Evolutionary conservation across 2,329 filamentous ascomycete genomes (phyloP), one percentile per base, ranked within the genome.

Genomic region (Reticulascus tulasneorum): DNA sequence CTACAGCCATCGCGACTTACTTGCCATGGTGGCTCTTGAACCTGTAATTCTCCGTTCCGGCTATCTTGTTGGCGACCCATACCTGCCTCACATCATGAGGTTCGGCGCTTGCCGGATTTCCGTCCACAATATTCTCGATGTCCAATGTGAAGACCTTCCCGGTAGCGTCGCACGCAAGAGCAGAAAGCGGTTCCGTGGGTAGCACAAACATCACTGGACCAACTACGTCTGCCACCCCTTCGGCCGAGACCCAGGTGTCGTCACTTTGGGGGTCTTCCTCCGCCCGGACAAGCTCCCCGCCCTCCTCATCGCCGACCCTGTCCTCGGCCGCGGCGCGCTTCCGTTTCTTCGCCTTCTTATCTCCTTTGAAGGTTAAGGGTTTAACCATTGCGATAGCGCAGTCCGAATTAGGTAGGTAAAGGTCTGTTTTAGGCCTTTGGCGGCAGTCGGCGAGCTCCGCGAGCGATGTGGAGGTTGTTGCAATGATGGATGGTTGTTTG

Each of bases 1-100:
- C n/a, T 7, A 9, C 13, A n/a, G 22, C 11, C 1, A 3, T 9
- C 10, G 12, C 7, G 15, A 61, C 70, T 41, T 55, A 90, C 84
- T 78, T 84, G 45, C 89, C 90, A 62, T 96, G 86, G 51, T 91
- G 85, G 0, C 88, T 87, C 63, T 95, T 96, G 60, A 98, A 86
- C 39, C 85, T 84, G 49, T 87, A 83, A 22, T 75, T 73, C 46
- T 94, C 86, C 2, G 85, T 91, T 4, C 91, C 91, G 1, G 83
- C 77, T 10, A 96, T 82, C 47, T 76, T 77, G 50, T 85, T 94
- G 42, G 86, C 88, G 47, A 97, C 79, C 86, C 91, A 98, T 12
- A 98, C 93, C 66, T 96, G 90, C 42, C 91, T 74, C 42, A 97
- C 90, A 59, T 97, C 90, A 60, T 96, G 90, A 32, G 93, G 93